Evolutionary conservation across 352 stramenopile species (phyloP).

Genomic region (Phytophthora hibernalis): DNA sequence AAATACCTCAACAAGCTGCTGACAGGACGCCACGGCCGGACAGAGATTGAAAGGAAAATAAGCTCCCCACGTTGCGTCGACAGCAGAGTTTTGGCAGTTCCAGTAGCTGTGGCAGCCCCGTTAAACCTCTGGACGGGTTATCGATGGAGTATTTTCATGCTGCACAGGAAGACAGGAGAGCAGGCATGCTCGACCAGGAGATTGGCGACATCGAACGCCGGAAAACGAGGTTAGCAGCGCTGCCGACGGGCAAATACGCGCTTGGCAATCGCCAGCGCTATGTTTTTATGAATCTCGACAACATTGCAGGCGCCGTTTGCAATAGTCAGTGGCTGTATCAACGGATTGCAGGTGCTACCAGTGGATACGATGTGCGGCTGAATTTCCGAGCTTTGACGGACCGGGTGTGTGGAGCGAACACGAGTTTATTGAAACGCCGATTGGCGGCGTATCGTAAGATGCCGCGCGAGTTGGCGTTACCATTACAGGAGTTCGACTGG

Average conservation of each 20-base stretch:
- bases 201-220: conserved; percentile 19
- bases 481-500: conserved; percentile 34
- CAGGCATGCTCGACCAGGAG: conserved; percentile 29
- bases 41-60: conserved; percentile 19
- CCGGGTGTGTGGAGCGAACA: conserved; percentile 26
- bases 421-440: conserved; percentile 17
- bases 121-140: conserved; percentile 2
- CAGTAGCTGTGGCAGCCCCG: conserved; percentile 20
- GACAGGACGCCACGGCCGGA: conserved; percentile 3
- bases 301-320: conserved; percentile 37
- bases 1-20: conserved; percentile 35
- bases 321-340: conserved; percentile 39
- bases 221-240: conserved; percentile 17
- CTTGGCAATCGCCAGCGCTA: conserved; percentile 27
- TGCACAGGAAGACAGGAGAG: conserved; percentile 19
- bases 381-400: conserved; percentile 44
- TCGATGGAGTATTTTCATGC: conserved; percentile 9
- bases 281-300: conserved; percentile 59
- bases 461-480: conserved; percentile 26
- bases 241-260: conserved; percentile 26
- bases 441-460: conserved; percentile 46
- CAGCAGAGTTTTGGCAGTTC: conserved; percentile 6
- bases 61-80: conserved; percentile 17
- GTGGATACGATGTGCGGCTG: conserved; percentile 37
- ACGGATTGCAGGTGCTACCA: conserved; percentile 32